A percentile compares a stretch with the other conserved stretches of the same genome.
These are phyloP conservation scores for Saksenaea oblongispora DNA, from an alignment of 371 early-diverging fungal genomes.

Conservation along the genomic window DNA sequence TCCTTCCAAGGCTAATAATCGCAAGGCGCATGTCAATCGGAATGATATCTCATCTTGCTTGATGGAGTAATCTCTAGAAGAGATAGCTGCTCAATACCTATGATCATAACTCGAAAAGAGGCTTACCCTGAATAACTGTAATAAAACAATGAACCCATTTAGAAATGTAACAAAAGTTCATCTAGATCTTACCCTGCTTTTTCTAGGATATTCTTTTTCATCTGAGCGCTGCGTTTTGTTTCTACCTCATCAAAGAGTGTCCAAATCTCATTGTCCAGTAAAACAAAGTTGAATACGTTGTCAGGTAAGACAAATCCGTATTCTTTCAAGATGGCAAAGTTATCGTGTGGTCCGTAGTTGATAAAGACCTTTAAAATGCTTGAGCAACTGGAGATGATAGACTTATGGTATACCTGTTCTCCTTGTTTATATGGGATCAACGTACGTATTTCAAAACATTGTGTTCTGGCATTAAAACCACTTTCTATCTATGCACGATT, in stretches of 20 bases:
- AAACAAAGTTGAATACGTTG: constrained; percentile 55
- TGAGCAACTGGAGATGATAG: not conserved
- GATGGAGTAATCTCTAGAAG: constrained; percentile 54
- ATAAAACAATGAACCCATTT: not conserved
- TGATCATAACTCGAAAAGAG: not conserved
- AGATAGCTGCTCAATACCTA: not conserved
- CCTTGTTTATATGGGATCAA: constrained; percentile 56
- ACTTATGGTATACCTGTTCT: constrained; percentile 39
- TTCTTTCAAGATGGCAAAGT: constrained; percentile 58
- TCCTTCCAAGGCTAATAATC: constrained; percentile 42
- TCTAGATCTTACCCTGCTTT: constrained; percentile 45
- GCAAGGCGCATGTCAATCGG: constrained; percentile 48
- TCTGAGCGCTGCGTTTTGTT: constrained; percentile 28
- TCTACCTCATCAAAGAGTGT: constrained; percentile 41
- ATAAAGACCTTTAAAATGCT: constrained; percentile 42
- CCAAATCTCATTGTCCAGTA: constrained; percentile 52
- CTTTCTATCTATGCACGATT: constrained; percentile 46
- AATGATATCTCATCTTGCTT: constrained; percentile 54
- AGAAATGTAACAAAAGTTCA: not conserved
- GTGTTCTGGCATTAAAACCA: constrained; percentile 47
- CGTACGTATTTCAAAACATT: constrained; percentile 60
- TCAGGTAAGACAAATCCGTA: constrained; percentile 59
- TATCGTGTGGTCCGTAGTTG: constrained; percentile 64
- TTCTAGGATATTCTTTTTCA: constrained; percentile 50
- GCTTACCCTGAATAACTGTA: constrained; percentile 28